Conservation (phyloP, 1,139 yeast genomes). For the Hyphopichia fennica region DNA sequence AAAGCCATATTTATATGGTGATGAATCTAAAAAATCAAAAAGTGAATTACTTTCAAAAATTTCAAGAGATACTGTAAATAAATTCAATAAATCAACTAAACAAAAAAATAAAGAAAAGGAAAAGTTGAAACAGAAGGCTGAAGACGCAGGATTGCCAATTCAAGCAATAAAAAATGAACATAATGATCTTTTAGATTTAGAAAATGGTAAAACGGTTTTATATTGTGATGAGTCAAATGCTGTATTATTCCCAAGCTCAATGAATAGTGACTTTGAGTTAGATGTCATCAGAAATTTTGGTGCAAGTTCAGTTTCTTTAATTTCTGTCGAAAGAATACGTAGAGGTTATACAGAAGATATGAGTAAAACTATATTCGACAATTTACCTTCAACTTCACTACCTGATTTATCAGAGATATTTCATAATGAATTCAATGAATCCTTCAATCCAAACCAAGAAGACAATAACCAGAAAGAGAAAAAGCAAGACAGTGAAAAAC, state of each 20-base stretch:
- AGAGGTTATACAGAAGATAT: conserved; percentile 39
- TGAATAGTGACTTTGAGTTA: conserved; percentile 35
- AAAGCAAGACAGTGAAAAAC: conserved; percentile 13
- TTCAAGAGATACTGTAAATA: conserved; percentile 18
- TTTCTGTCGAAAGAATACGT: conserved; percentile 37
- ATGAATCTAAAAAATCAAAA: conserved; percentile 11
- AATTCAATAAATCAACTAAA: conserved; percentile 19
- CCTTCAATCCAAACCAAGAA: conserved; percentile 14
- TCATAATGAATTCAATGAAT: conserved; percentile 27
- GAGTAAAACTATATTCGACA: conserved; percentile 27
- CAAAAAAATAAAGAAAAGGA: conserved; percentile 4
- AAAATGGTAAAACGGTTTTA: conserved; percentile 31
- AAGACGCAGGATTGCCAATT: conserved; percentile 7
- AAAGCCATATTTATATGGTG: conserved; percentile 30
- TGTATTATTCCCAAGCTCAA: conserved; percentile 36
- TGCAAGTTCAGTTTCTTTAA: conserved; percentile 27
- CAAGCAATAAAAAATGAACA: conserved; percentile 14
- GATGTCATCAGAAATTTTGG: conserved; percentile 42
- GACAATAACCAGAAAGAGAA: conserved; percentile 11
- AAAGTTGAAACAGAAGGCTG: conserved; percentile 1
- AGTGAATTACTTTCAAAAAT: conserved; percentile 7
- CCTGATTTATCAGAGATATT: conserved; percentile 32
- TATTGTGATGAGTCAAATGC: conserved; percentile 35
- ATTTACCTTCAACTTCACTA: conserved; percentile 27
- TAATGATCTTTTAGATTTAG: conserved; percentile 31